Percentiles rank a stretch among this genome's conserved stretches.
Conservation (phyloP, 352 stramenopile genomes). For the Pythium dissotocum region DNA sequence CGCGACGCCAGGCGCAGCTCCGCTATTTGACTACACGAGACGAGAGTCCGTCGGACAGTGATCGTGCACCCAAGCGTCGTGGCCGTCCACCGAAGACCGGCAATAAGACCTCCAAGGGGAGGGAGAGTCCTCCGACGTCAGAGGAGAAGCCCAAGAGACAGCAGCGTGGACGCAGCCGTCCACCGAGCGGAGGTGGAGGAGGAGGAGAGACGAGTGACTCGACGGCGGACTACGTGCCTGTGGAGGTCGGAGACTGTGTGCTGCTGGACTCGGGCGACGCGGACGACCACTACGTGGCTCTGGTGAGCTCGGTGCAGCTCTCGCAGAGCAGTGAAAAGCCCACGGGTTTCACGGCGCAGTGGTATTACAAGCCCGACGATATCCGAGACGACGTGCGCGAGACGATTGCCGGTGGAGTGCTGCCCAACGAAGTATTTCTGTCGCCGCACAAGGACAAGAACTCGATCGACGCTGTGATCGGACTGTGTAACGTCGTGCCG, state of each 20-base stretch:
- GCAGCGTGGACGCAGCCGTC: background rate
- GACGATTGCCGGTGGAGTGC: slow-evolving; percentile 55
- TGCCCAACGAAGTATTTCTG: slow-evolving; percentile 80
- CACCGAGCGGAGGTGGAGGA: background rate
- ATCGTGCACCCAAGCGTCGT: background rate
- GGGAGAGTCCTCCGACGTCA: background rate
- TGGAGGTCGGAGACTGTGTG: slow-evolving; percentile 79
- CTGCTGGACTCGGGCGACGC: slow-evolving; percentile 72
- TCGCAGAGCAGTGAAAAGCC: slow-evolving; percentile 49
- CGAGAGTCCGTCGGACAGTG: slow-evolving; percentile 10
- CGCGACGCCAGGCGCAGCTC: slow-evolving; percentile 4
- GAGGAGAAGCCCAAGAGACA: slow-evolving; percentile 20
- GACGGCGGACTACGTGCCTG: slow-evolving; percentile 55
- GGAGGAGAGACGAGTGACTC: slow-evolving; percentile 23
- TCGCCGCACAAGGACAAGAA: slow-evolving; percentile 86
- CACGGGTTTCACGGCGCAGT: slow-evolving; percentile 75
- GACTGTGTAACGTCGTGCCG: slow-evolving; percentile 74
- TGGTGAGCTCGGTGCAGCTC: slow-evolving; percentile 73
- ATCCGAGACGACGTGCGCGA: slow-evolving; percentile 62
- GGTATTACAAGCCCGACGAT: slow-evolving; percentile 86
- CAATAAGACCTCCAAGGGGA: slow-evolving; percentile 7
- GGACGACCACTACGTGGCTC: slow-evolving; percentile 66
- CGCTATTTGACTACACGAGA: slow-evolving; percentile 4
- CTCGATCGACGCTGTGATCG: slow-evolving; percentile 75
- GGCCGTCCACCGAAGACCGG: slow-evolving; percentile 4